A percentile compares a stretch with the other conserved stretches of the same genome.
Conservation (phyloP, 345 rosid genomes). For the Eucalyptus erythrocorys region DNA sequence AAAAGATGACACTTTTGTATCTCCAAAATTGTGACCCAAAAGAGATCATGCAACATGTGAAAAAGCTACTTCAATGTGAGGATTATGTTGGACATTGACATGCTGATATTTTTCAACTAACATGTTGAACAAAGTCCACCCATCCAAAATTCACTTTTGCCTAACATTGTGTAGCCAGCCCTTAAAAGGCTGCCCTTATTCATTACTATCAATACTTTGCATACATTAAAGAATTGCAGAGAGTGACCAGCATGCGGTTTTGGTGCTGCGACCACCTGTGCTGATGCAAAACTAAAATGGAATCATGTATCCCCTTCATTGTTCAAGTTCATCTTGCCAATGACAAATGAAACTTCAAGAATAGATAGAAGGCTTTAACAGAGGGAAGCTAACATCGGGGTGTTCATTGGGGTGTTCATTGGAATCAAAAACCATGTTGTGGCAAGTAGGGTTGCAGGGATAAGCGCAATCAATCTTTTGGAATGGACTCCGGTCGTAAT, state of each 20-base stretch:
- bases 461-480: constrained; percentile 83
- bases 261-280: background rate
- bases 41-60: background rate
- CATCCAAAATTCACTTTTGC: background rate
- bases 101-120: background rate
- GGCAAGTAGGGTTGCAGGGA: constrained; percentile 96
- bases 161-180: background rate
- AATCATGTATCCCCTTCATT: background rate
- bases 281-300: background rate
- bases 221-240: background rate
- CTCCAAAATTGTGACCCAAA: background rate
- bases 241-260: background rate
- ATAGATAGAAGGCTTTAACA: background rate
- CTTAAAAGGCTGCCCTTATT: background rate
- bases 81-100: background rate
- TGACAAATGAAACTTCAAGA: background rate
- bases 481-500: constrained; percentile 45
- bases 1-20: background rate
- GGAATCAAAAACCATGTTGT: constrained; percentile 27
- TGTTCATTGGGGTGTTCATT: constrained; percentile 8
- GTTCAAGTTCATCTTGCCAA: background rate
- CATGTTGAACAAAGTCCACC: background rate
- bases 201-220: background rate
- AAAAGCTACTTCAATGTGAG: background rate
- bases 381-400: background rate